Conservation (phyloP, 345 rosid genomes). For the Acer yangbiense region DNA sequence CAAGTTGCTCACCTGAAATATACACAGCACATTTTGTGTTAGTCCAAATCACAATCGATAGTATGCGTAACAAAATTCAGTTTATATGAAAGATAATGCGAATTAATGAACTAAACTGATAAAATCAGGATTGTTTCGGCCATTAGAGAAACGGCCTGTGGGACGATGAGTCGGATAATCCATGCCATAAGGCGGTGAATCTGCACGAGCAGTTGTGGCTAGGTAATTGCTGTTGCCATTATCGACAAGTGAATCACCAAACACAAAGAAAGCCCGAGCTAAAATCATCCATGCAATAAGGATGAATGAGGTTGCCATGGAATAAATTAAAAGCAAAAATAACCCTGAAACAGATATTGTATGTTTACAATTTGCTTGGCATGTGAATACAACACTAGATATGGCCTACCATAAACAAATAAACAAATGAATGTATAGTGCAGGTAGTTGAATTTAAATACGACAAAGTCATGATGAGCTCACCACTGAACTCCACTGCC, state of each 20-base stretch:
- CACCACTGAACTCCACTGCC: background rate
- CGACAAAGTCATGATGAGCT: background rate
- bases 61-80: background rate
- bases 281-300: slow-evolving; percentile 4
- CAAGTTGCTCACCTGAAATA: slow-evolving; percentile 62
- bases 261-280: slow-evolving; percentile 54
- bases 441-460: background rate
- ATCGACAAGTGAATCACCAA: slow-evolving; percentile 79
- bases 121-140: slow-evolving; percentile 85
- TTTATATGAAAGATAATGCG: background rate
- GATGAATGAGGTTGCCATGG: slow-evolving; percentile 22
- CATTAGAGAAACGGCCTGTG: slow-evolving; percentile 89
- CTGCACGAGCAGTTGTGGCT: slow-evolving; percentile 80
- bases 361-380: background rate
- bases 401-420: slow-evolving; percentile 14
- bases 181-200: slow-evolving; percentile 77
- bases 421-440: too few relatives aligned
- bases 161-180: slow-evolving; percentile 71
- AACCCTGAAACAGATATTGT: background rate
- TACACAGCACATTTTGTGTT: background rate
- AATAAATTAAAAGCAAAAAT: background rate
- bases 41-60: background rate
- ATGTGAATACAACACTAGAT: too few relatives aligned
- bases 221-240: slow-evolving; percentile 78
- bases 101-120: slow-evolving; percentile 45